These are phyloP conservation scores for Fraxinus platypoda DNA, from an alignment of 305 asterid species.

Conservation along the genomic window DNA sequence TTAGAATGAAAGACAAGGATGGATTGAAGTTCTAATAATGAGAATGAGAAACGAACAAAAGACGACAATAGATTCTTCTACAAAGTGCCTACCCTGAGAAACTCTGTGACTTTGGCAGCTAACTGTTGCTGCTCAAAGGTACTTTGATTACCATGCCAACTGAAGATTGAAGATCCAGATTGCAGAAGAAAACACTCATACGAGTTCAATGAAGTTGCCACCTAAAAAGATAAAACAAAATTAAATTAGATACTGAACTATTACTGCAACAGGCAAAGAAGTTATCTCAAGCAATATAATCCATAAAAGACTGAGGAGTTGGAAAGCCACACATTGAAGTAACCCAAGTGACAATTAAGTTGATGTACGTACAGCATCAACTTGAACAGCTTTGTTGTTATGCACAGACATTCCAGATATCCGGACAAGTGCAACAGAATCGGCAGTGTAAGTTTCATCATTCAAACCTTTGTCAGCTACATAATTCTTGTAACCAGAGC, in stretches of 20 bases:
- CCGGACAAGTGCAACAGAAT: constrained; percentile 67
- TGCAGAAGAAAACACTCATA: constrained; percentile 75
- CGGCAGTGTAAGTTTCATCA: constrained; percentile 74
- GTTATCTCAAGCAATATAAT: neutral
- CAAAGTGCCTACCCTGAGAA: constrained; percentile 56
- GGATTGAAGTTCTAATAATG: constrained; percentile 13
- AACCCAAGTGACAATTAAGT: constrained; percentile 13
- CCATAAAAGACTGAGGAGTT: neutral
- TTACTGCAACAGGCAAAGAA: constrained; percentile 1
- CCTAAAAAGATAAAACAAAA: constrained; percentile 39
- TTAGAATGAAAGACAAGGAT: constrained; percentile 5
- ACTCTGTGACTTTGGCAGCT: constrained; percentile 69
- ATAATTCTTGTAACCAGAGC: constrained; percentile 74
- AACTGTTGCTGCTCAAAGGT: constrained; percentile 76
- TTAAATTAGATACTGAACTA: constrained; percentile 8
- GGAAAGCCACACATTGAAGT: neutral
- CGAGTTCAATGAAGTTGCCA: constrained; percentile 66
- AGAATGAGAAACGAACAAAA: constrained; percentile 3
- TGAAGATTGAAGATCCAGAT: constrained; percentile 71
- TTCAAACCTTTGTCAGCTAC: constrained; percentile 79
- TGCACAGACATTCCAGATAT: constrained; percentile 72
- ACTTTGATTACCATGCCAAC: constrained; percentile 79
- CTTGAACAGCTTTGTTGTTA: constrained; percentile 71
- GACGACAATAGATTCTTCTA: constrained; percentile 12
- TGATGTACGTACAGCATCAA: constrained; percentile 62